Conservation (phyloP, 305 asterid genomes). For the Solanum aculeatissimum region DNA sequence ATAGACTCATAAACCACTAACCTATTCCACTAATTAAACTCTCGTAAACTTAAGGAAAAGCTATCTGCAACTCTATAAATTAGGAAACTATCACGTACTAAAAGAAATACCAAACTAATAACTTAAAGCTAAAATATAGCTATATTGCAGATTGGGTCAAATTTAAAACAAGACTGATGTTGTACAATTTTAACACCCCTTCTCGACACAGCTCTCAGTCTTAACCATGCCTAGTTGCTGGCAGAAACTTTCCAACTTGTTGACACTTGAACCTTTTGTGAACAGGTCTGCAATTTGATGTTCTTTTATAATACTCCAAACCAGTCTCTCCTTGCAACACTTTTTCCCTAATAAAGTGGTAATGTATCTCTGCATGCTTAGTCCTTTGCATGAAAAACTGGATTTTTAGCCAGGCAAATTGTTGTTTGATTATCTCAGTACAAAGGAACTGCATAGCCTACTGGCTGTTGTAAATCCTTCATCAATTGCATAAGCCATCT, state of each 20-base stretch:
- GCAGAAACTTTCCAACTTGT: neutral
- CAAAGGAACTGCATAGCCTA: neutral
- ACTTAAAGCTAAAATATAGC: neutral
- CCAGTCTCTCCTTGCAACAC: neutral
- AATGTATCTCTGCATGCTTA: neutral
- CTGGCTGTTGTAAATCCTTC: neutral
- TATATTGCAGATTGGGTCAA: neutral
- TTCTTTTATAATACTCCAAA: neutral
- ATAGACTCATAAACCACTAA: neutral
- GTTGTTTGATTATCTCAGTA: neutral
- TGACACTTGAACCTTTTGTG: neutral
- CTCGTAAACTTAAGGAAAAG: neutral
- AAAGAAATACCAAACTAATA: neutral
- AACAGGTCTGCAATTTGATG: neutral
- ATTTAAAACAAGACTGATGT: neutral
- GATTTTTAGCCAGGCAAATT: neutral
- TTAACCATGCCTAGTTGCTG: neutral
- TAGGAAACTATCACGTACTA: neutral
- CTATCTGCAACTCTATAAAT: neutral
- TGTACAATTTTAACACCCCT: neutral
- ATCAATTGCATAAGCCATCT: neutral
- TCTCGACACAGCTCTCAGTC: neutral
- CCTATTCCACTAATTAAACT: neutral
- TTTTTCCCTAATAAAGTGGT: neutral
- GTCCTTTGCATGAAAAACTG: neutral